These are phyloP conservation scores for Lentinula guzmanii DNA, from an alignment of 768 basidiomycete species.

Conservation along the genomic window DNA sequence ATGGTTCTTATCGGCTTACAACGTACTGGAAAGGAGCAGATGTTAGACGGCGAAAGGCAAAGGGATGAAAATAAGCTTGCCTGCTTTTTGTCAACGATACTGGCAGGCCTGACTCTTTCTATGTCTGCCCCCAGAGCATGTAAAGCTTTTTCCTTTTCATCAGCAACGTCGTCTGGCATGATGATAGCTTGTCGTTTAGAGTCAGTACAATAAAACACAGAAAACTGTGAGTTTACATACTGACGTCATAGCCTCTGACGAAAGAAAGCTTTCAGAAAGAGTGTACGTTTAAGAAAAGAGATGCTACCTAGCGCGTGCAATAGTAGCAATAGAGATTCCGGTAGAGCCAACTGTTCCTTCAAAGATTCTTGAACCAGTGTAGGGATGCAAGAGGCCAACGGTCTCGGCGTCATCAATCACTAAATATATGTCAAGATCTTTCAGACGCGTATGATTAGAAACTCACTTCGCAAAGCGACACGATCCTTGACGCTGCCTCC, in stretches of 20 bases:
- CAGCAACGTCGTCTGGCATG: slow-evolving; percentile 84
- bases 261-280: neutral
- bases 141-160: slow-evolving; percentile 86
- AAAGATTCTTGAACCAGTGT: slow-evolving; percentile 90
- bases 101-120: slow-evolving; percentile 85
- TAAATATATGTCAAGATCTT: slow-evolving; percentile 23
- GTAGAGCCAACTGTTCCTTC: slow-evolving; percentile 97
- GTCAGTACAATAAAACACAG: neutral
- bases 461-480: slow-evolving; percentile 84
- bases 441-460: neutral
- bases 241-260: slow-evolving; percentile 79
- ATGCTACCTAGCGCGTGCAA: slow-evolving; percentile 76
- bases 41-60: neutral
- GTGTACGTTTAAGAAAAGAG: neutral
- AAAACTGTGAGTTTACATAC: slow-evolving; percentile 33
- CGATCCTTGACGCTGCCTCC: slow-evolving; percentile 98
- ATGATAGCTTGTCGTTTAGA: slow-evolving; percentile 58
- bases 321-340: slow-evolving; percentile 93
- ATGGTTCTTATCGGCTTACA: neutral
- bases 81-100: slow-evolving; percentile 96
- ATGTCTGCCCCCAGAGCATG: slow-evolving; percentile 84
- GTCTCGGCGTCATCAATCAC: slow-evolving; percentile 94
- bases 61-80: slow-evolving; percentile 33
- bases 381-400: slow-evolving; percentile 71
- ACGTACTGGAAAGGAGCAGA: slow-evolving; percentile 5